phyloP scores from a whole-genome alignment of 768 basidiomycete genomes.

The Arthromyces matolae region DNA sequence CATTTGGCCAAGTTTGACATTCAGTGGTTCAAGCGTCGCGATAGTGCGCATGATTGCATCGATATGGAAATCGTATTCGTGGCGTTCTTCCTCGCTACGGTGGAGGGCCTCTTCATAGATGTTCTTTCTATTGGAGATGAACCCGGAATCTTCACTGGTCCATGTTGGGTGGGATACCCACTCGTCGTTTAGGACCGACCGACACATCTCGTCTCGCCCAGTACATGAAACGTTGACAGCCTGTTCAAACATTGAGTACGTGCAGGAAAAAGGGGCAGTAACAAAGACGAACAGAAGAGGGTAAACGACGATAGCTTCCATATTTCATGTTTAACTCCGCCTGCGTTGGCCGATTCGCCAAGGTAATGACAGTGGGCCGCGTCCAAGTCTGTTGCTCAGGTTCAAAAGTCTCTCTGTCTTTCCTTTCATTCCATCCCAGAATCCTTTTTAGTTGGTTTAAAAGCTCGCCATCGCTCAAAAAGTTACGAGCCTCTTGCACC shows the following conservation, averaged over 20 bases:
- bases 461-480: constrained; percentile 73
- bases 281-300: constrained; percentile 58
- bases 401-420: constrained; percentile 53
- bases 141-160: constrained; percentile 91
- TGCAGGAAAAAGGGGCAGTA: not conserved
- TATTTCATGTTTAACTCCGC: constrained; percentile 69
- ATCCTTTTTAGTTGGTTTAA: constrained; percentile 82
- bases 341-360: constrained; percentile 46
- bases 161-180: constrained; percentile 98
- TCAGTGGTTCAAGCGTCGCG: constrained; percentile 84
- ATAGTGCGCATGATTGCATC: constrained; percentile 94
- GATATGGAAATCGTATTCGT: constrained; percentile 98
- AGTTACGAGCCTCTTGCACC: constrained; percentile 75
- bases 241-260: constrained; percentile 34
- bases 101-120: constrained; percentile 95
- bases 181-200: constrained; percentile 93
- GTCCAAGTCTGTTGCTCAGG: constrained; percentile 50
- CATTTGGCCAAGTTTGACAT: constrained; percentile 80
- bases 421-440: constrained; percentile 80
- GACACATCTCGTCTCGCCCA: constrained; percentile 96
- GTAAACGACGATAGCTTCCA: constrained; percentile 89
- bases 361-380: constrained; percentile 41
- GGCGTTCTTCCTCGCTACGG: constrained; percentile 94
- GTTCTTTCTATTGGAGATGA: constrained; percentile 90
- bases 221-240: constrained; percentile 87